These are phyloP conservation scores for Cyberlindnera saturnus DNA, from an alignment of 805 yeast genomes.

Conservation along the genomic window DNA sequence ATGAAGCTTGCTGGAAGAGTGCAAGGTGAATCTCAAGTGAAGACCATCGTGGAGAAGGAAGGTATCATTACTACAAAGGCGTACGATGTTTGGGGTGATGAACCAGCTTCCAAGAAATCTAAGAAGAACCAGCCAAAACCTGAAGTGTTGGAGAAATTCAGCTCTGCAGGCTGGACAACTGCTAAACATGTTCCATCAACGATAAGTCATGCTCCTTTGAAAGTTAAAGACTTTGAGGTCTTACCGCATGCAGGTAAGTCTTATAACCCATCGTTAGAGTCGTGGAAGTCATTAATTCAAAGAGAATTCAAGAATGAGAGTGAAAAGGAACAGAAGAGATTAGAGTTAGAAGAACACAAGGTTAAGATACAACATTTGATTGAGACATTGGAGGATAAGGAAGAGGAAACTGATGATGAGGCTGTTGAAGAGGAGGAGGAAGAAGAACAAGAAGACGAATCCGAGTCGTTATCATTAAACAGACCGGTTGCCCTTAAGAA, in stretches of 20 bases:
- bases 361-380: constrained; percentile 61
- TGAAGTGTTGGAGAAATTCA: constrained; percentile 30
- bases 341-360: constrained; percentile 55
- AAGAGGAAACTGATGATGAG: constrained; percentile 37
- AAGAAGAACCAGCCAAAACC: constrained; percentile 28
- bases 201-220: constrained; percentile 44
- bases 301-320: constrained; percentile 63
- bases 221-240: constrained; percentile 41
- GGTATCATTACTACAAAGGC: constrained; percentile 50
- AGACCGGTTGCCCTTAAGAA: constrained; percentile 60
- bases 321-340: constrained; percentile 57
- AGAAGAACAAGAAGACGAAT: constrained; percentile 33
- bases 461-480: constrained; percentile 57
- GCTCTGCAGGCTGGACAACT: constrained; percentile 42
- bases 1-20: constrained; percentile 74
- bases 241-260: constrained; percentile 85
- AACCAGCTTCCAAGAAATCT: constrained; percentile 8
- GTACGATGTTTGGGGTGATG: constrained; percentile 69
- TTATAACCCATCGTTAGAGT: constrained; percentile 80
- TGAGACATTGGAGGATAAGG: constrained; percentile 53
- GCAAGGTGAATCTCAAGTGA: constrained; percentile 44
- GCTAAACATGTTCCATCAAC: constrained; percentile 54
- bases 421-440: constrained; percentile 30
- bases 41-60: constrained; percentile 53
- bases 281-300: constrained; percentile 71